Evolutionary conservation across 148 eudicot genomes (phyloP).

Genomic region (Diospyros lotus): DNA sequence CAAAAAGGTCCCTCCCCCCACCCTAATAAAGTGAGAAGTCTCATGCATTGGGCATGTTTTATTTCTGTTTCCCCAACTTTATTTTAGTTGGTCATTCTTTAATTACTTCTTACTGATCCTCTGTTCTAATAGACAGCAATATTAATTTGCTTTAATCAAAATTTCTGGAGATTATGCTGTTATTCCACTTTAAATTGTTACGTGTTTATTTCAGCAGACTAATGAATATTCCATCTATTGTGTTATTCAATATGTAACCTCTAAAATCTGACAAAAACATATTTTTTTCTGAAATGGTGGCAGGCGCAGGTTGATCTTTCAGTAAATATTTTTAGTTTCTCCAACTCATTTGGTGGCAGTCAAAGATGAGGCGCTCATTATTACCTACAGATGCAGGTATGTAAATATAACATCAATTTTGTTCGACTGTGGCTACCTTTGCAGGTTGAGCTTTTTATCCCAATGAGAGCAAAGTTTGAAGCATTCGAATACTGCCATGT

Average conservation of each 20-base stretch:
- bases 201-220: background rate
- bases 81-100: too few relatives aligned
- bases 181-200: background rate
- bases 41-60: too few relatives aligned
- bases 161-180: too few relatives aligned
- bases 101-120: too few relatives aligned
- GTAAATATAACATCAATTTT: background rate
- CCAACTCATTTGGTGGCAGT: background rate
- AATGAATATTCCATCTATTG: too few relatives aligned
- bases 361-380: background rate
- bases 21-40: too few relatives aligned
- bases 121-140: too few relatives aligned
- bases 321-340: background rate
- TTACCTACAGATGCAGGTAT: background rate
- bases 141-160: too few relatives aligned
- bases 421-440: background rate
- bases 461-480: background rate
- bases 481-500: background rate
- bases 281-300: background rate
- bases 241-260: too few relatives aligned
- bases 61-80: too few relatives aligned
- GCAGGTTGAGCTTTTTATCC: background rate
- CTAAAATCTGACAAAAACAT: background rate
- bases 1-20: too few relatives aligned
- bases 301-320: background rate